Conservation (phyloP, 805 yeast species). For the Ogataea angusta region DNA sequence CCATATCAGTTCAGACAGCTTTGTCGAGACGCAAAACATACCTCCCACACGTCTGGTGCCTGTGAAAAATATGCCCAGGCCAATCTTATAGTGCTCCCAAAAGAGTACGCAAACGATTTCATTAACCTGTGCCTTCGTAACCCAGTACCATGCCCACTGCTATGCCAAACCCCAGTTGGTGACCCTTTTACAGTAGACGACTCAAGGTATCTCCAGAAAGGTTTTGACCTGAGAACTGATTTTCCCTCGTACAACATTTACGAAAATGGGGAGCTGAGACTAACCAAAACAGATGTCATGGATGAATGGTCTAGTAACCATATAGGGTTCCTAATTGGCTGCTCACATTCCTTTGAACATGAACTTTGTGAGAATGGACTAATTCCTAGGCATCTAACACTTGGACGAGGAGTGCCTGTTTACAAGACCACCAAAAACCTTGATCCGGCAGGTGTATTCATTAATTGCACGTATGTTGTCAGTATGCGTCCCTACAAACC, state of each 20-base stretch:
- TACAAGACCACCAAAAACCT: conserved; percentile 26
- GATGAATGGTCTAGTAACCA: conserved; percentile 34
- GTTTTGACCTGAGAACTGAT: conserved; percentile 34
- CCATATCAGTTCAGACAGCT: conserved; percentile 9
- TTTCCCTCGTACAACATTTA: conserved; percentile 37
- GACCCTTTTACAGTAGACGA: conserved; percentile 24
- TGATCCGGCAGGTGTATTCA: conserved; percentile 33
- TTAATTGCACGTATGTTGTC: conserved; percentile 35
- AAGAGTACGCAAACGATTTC: conserved; percentile 33
- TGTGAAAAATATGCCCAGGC: conserved; percentile 36
- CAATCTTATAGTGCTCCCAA: conserved; percentile 37
- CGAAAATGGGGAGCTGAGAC: conserved; percentile 30
- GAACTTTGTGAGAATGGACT: conserved; percentile 33
- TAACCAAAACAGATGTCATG: conserved; percentile 24
- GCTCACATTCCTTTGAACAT: conserved; percentile 40
- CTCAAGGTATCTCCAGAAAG: conserved; percentile 9
- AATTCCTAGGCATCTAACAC: conserved; percentile 26
- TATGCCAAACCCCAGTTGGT: conserved; percentile 17
- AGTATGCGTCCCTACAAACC: conserved; percentile 40
- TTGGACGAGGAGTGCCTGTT: conserved; percentile 27
- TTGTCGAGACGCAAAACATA: conserved; percentile 5
- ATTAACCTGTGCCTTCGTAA: conserved; percentile 35
- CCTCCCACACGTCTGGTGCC: conserved; percentile 13
- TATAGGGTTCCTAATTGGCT: conserved; percentile 42
- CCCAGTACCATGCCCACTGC: conserved; percentile 41